phyloP scores from a whole-genome alignment of 2,329 filamentous ascomycete genomes.

The Penicillium brasilianum region DNA sequence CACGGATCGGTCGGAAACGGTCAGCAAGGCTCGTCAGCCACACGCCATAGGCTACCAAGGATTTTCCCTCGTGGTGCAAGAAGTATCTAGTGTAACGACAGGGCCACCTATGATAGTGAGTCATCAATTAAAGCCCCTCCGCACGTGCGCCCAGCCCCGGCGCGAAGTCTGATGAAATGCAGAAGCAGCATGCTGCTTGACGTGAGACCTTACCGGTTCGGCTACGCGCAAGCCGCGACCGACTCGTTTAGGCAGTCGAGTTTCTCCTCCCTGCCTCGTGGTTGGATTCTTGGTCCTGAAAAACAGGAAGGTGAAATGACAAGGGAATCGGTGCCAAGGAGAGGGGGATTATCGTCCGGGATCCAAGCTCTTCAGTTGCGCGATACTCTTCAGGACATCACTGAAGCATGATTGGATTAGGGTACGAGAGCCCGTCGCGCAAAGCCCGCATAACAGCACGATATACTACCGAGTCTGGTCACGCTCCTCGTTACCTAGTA shows the following conservation, averaged over 20 bases:
- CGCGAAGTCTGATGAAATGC: not conserved
- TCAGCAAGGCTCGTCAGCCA: slow-evolving; percentile 4
- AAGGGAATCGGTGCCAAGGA: not conserved
- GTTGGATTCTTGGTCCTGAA: not conserved
- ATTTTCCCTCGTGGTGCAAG: not conserved
- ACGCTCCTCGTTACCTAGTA: not conserved
- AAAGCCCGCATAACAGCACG: slow-evolving; percentile 2
- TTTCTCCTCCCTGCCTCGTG: not conserved
- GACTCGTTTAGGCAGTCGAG: slow-evolving; percentile 6
- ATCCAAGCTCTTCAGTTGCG: not conserved
- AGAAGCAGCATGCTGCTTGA: not conserved
- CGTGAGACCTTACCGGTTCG: not conserved
- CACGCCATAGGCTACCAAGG: not conserved
- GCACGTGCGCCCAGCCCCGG: slow-evolving; percentile 1
- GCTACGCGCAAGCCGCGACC: slow-evolving; percentile 1
- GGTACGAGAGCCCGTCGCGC: not conserved
- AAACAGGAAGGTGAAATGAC: not conserved
- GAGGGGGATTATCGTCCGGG: not conserved
- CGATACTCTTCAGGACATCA: not conserved
- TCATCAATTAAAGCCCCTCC: not conserved
- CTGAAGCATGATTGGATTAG: not conserved
- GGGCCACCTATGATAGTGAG: slow-evolving; percentile 10
- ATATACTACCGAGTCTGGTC: slow-evolving; percentile 1
- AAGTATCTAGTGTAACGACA: not conserved
- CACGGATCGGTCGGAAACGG: slow-evolving; percentile 26